Percentiles rank a stretch among this genome's conserved stretches.
Conservation (phyloP, 805 yeast genomes). For the Cyberlindnera maclurae region DNA sequence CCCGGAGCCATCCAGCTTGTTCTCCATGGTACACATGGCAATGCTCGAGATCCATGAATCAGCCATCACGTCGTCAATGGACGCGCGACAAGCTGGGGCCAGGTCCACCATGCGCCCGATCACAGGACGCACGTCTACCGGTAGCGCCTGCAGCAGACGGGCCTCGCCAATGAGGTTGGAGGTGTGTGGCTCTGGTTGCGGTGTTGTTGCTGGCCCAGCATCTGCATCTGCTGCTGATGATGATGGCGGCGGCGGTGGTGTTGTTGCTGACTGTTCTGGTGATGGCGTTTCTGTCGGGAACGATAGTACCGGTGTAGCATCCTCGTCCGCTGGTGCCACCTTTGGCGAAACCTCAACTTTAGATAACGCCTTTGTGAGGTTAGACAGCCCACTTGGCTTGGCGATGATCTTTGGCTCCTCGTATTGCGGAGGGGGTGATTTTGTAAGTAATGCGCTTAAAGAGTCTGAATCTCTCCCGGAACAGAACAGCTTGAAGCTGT, state of each 20-base stretch:
- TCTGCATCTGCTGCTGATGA: neutral
- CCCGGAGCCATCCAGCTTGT: slow-evolving; percentile 32
- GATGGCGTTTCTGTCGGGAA: neutral
- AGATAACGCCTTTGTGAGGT: slow-evolving; percentile 22
- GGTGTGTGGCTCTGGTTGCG: slow-evolving; percentile 40
- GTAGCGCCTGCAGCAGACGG: slow-evolving; percentile 61
- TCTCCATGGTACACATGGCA: slow-evolving; percentile 61
- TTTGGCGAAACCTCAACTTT: slow-evolving; percentile 12
- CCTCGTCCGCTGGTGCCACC: slow-evolving; percentile 9
- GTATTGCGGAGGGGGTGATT: slow-evolving; percentile 37
- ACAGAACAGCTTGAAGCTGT: slow-evolving; percentile 77
- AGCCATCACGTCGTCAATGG: slow-evolving; percentile 70
- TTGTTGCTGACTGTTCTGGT: no score
- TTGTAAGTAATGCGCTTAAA: slow-evolving; percentile 52
- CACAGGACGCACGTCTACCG: slow-evolving; percentile 59
- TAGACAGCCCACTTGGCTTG: slow-evolving; percentile 20
- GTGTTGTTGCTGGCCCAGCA: slow-evolving; percentile 21
- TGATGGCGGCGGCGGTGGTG: neutral
- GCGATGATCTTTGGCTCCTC: slow-evolving; percentile 19
- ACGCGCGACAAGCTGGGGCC: slow-evolving; percentile 80
- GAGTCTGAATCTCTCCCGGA: slow-evolving; percentile 65
- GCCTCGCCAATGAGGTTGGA: slow-evolving; percentile 65
- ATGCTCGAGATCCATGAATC: slow-evolving; percentile 64
- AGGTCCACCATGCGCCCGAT: slow-evolving; percentile 73
- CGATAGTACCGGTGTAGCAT: slow-evolving; percentile 3